Base-by-base conservation (phyloP, 2,329 filamentous ascomycete genomes). In the Ceratocystis albifundus region DNA sequence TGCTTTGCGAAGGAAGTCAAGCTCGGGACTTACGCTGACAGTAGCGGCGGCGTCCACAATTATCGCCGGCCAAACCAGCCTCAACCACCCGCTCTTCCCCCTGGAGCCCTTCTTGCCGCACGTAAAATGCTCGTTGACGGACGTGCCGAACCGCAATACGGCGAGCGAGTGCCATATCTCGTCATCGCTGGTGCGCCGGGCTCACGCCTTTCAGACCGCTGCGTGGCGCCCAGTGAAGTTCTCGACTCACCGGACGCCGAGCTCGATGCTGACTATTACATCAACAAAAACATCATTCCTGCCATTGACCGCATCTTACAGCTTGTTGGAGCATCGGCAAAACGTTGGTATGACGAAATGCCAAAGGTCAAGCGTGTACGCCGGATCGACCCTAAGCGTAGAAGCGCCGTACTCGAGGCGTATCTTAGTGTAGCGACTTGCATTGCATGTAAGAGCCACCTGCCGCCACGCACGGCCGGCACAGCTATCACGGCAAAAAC, bases 231-330 rank as follows among this genome's bases (percentile, higher is more conserved):
- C 0, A 91, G 96, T 71, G 86, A 87, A 8, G 79, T 97, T 3
- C 80, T 97, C 1, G 79, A 84, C 65, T 89, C 89, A 70, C 84
- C 89, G 25, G 84, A 93, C 71, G 83, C 88, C 63, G 86, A 90
- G 71, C 82, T 99, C 20, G 94, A 99, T 72, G 87, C 92, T 0
- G 91, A 96, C 71, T 99, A 99, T 76, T 99, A 99, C 77, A 97
- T 99, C 72, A 85, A 83, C 20, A 97, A 96, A 78, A 97, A 96
- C 73, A 74, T 99, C 7, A 95, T 99, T 62, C 94, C 94, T 4
- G 94, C 94, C 0, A 81, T 99, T 0, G 93, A 97, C 75, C 87
- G 94, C 32, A 96, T 99, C 70, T 96, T 99, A 78, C 96, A 94
- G 72, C 86, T 99, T 2, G 89, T 97, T 1, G 94, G 94, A 5